These are phyloP conservation scores for Aspergillus spinulosporus DNA, from an alignment of 2,329 filamentous ascomycete species.

Conservation along the genomic window DNA sequence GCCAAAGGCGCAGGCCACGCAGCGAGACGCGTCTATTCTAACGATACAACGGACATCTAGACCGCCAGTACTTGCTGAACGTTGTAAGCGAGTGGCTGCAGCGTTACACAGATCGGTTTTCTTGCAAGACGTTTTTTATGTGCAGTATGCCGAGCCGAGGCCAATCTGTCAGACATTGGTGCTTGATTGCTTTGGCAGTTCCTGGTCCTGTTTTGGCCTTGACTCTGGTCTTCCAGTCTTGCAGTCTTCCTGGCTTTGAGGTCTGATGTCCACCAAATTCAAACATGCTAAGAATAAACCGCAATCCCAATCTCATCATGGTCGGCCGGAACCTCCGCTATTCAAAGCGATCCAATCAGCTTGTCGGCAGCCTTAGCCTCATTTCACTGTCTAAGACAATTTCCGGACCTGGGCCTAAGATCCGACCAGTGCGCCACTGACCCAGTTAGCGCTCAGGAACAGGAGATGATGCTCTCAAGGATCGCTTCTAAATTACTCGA, in stretches of 20 bases:
- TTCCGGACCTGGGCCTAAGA: constrained; percentile 1
- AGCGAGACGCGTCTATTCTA: neutral
- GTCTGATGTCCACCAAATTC: neutral
- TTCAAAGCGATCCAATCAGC: neutral
- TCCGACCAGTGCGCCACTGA: constrained; percentile 17
- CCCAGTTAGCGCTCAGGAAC: constrained; percentile 18
- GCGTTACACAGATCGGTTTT: neutral
- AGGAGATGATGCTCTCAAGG: constrained; percentile 13
- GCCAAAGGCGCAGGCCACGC: neutral
- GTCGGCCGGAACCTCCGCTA: neutral
- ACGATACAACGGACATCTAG: constrained; percentile 1
- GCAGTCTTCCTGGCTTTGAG: neutral
- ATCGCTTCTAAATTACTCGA: constrained; percentile 14
- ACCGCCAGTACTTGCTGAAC: neutral
- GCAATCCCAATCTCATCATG: neutral
- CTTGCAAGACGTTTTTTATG: neutral
- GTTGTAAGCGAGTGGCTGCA: neutral
- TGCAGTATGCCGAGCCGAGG: constrained; percentile 1
- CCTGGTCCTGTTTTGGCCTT: too few species aligned
- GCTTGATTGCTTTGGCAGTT: neutral
- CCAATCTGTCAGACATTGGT: neutral
- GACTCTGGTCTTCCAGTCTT: neutral
- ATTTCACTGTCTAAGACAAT: constrained; percentile 1
- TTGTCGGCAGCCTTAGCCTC: neutral
- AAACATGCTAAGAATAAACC: constrained; percentile 5